phyloP scores from a whole-genome alignment of 768 basidiomycete species.

The Lanmaoa rubissima region DNA sequence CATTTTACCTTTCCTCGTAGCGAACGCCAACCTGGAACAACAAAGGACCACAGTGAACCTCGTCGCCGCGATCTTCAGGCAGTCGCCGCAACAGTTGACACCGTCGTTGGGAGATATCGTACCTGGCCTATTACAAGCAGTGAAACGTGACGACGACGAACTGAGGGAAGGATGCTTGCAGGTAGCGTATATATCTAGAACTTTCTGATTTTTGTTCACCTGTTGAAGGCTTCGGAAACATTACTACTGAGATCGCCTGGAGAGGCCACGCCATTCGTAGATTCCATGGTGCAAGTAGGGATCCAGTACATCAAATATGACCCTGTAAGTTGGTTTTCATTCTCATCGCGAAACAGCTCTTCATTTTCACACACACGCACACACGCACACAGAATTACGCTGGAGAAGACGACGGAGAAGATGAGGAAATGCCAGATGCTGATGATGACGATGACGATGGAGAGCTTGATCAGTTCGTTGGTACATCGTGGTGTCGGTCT shows the following conservation, averaged over 20 bases:
- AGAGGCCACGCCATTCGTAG: conserved; percentile 74
- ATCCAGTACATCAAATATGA: conserved; percentile 87
- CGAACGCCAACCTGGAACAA: conserved; percentile 57
- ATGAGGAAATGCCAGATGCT: conserved; percentile 56
- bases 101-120: conserved; percentile 61
- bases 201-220: conserved; percentile 3
- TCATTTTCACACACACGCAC: too few relatives aligned
- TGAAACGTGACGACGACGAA: conserved; percentile 79
- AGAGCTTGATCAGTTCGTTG: conserved; percentile 71
- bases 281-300: conserved; percentile 65
- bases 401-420: conserved; percentile 64
- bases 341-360: neutral
- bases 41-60: conserved; percentile 79
- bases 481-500: neutral
- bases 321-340: conserved; percentile 51
- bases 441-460: conserved; percentile 82
- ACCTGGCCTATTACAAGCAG: conserved; percentile 66
- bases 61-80: conserved; percentile 74
- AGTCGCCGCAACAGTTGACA: conserved; percentile 66
- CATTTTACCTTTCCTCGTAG: conserved; percentile 57
- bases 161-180: conserved; percentile 77
- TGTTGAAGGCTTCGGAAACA: conserved; percentile 69
- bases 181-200: conserved; percentile 35
- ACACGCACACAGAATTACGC: conserved; percentile 78
- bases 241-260: conserved; percentile 80